Evolutionary conservation across 192 early-diverging fungal genomes (phyloP), one percentile per base, ranked within the genome.

Genomic region (Thamnidium elegans): DNA sequence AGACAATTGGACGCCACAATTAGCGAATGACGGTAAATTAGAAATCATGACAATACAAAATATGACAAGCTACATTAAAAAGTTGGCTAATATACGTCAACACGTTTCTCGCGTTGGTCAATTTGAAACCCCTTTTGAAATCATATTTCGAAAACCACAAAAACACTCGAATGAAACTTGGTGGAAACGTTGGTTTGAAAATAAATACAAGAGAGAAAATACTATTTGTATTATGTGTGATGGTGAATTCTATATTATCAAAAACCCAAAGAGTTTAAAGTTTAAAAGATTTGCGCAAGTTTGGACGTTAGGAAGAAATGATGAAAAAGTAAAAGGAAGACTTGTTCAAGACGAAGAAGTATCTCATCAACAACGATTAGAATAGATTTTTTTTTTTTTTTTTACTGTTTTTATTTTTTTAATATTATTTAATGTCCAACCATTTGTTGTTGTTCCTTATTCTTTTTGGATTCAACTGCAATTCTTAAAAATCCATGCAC

Each of bases 161-260:
- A n/a, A 7, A 14, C 2, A 14, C 20, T 30, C 13, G 10, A 43
- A 52, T 1, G 20, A 34, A 7, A 36, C 15, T 15, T 53, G 59
- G 50, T 63, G 48, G 19, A 21, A 51, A 7, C 52, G 20, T 3
- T 10, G 36, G 8, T 1, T 36, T 7, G 20, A 42, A 21, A 62
- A 53, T 14, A 62, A 61, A 15, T 67, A 69, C 26, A 53, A 61
- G 9, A 23, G 52, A 5, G 79, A 73, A 30, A 81, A 81, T 6
- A 69, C 78, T 46, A 75, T 88, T 8, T 87, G 83, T 66, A 77
- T 83, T 50, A 90, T 90, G 89, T 86, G 87, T 67, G 89, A 90
- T 70, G 89, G 89, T 39, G 89, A 90, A 72, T 90, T 90, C 62
- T 87, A 87, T 59, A 86, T 88, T 65, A 68, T 87, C 55, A 82